phyloP scores from a whole-genome alignment of 352 stramenopile species.

The Globisporangium camurandrum region DNA sequence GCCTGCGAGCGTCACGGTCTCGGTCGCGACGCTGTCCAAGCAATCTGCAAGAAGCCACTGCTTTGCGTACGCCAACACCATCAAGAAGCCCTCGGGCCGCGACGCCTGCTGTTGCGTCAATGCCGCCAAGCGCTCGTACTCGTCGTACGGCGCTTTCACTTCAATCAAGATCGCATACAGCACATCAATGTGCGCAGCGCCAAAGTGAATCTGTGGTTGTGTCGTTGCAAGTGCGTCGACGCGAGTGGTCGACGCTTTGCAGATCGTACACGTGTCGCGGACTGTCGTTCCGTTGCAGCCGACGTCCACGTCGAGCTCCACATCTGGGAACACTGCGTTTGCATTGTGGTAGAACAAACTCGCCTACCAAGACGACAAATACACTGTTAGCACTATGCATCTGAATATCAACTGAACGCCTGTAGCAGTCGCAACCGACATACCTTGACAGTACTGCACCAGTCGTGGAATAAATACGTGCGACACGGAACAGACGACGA shows the following conservation, averaged over 20 bases:
- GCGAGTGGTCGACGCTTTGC: conserved; percentile 13
- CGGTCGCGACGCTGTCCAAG: conserved; percentile 48
- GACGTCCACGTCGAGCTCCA: conserved; percentile 68
- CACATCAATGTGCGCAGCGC: conserved; percentile 71
- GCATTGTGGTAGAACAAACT: conserved; percentile 72
- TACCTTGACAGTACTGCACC: conserved; percentile 74
- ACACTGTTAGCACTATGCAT: too few relatives aligned
- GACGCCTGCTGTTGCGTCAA: conserved; percentile 72
- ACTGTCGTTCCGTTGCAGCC: conserved; percentile 24
- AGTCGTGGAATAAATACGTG: conserved; percentile 84
- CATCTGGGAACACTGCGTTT: conserved; percentile 73
- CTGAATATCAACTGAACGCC: too few relatives aligned
- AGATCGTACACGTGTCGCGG: conserved; percentile 29
- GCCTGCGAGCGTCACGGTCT: conserved; percentile 30
- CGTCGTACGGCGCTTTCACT: conserved; percentile 81
- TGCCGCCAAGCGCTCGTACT: conserved; percentile 63
- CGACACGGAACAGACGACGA: conserved; percentile 13
- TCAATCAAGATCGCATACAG: conserved; percentile 83
- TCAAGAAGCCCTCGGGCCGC: conserved; percentile 74
- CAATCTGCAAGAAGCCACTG: conserved; percentile 81
- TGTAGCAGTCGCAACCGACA: not conserved
- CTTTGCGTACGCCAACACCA: conserved; percentile 79
- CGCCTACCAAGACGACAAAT: conserved; percentile 14
- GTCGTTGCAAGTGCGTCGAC: conserved; percentile 5
- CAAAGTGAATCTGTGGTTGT: conserved; percentile 66